phyloP scores from a whole-genome alignment of 768 basidiomycete genomes.

The Rhizopogon sp. region DNA sequence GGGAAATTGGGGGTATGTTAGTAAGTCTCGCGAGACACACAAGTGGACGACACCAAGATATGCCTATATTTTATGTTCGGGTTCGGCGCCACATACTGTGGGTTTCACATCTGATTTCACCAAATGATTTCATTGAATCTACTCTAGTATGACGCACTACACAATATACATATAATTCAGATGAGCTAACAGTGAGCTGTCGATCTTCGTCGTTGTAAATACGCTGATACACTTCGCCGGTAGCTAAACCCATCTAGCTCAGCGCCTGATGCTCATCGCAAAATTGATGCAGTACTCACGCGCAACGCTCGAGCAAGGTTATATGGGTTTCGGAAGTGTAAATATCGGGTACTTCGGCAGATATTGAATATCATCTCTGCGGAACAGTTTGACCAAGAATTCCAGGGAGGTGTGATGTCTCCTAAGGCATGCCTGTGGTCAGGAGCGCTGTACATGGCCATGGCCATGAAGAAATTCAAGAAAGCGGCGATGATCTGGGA shows the following conservation, averaged over 20 bases:
- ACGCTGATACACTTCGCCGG: not conserved
- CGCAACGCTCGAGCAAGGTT: constrained; percentile 27
- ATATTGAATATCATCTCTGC: constrained; percentile 46
- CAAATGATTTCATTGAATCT: no score
- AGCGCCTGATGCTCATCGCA: not conserved
- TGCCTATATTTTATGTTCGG: no score
- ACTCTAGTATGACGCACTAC: no score
- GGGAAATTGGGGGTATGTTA: no score
- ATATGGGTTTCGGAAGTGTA: constrained; percentile 22
- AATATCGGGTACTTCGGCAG: constrained; percentile 25
- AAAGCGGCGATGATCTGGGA: constrained; percentile 25
- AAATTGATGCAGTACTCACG: constrained; percentile 14
- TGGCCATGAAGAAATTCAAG: constrained; percentile 19
- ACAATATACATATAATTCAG: no score
- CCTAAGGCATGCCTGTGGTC: constrained; percentile 13
- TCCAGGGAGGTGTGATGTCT: constrained; percentile 18
- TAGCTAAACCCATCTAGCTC: not conserved
- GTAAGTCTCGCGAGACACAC: no score
- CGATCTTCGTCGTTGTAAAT: not conserved
- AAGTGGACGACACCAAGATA: no score
- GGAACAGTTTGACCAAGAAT: not conserved
- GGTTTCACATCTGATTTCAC: no score
- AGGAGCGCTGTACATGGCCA: constrained; percentile 17
- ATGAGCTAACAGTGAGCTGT: no score
- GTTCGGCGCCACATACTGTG: no score